These are phyloP conservation scores for Penicillium odoratum DNA, from an alignment of 495 filamentous ascomycete genomes.

Conservation along the genomic window DNA sequence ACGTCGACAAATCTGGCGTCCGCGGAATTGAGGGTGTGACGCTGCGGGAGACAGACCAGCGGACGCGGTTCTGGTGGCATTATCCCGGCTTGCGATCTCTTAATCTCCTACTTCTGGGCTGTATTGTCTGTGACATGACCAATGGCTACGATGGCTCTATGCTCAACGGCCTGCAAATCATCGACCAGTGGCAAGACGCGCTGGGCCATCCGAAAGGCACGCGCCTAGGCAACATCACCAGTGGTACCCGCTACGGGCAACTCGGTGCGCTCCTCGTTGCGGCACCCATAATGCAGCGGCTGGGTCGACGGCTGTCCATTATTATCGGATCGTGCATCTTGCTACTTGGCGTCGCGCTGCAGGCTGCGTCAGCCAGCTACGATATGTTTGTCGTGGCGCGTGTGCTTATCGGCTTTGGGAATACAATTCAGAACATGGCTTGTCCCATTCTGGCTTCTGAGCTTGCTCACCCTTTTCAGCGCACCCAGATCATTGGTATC, in stretches of 20 bases:
- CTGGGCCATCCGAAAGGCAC: slow-evolving; percentile 19
- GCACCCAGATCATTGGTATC: background rate
- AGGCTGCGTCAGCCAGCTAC: slow-evolving; percentile 2
- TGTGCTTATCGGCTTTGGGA: slow-evolving; percentile 5
- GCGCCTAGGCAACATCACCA: slow-evolving; percentile 25
- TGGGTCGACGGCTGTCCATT: slow-evolving; percentile 9
- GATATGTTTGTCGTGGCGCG: slow-evolving; percentile 9
- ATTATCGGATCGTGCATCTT: slow-evolving; percentile 5
- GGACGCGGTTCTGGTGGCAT: background rate
- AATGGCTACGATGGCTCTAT: slow-evolving; percentile 26
- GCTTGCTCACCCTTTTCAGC: slow-evolving; percentile 54
- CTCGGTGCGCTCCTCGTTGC: slow-evolving; percentile 1
- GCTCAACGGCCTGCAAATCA: slow-evolving; percentile 24
- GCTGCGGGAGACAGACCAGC: background rate
- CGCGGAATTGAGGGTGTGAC: background rate
- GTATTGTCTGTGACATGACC: background rate
- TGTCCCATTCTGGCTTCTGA: slow-evolving; percentile 57
- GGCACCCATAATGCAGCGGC: slow-evolving; percentile 10
- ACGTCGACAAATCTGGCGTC: background rate
- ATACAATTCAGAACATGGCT: slow-evolving; percentile 48
- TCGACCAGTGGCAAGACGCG: slow-evolving; percentile 19
- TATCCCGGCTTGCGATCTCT: background rate
- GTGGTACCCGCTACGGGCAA: slow-evolving; percentile 17
- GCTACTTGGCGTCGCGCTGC: slow-evolving; percentile 3
- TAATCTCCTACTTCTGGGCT: background rate